A percentile compares a stretch with the other conserved stretches of the same genome.
These are phyloP conservation scores for Pyrenophora teres DNA, from an alignment of 2,329 filamentous ascomycete species.

Conservation along the genomic window DNA sequence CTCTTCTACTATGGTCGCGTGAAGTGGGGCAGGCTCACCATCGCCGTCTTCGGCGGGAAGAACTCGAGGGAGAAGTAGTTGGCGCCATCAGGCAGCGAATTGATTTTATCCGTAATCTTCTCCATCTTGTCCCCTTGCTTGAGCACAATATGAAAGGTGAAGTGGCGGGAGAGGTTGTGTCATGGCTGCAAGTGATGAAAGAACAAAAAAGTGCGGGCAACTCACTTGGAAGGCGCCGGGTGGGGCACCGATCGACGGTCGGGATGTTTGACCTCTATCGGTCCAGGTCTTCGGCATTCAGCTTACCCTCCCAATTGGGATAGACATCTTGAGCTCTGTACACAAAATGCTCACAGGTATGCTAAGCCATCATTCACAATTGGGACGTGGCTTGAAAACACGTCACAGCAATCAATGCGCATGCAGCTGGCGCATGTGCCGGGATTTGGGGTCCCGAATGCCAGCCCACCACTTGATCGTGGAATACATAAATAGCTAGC, in stretches of 20 bases:
- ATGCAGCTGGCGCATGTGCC: neutral
- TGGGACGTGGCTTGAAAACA: neutral
- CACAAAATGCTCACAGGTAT: neutral
- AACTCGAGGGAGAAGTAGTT: slow-evolving; percentile 98
- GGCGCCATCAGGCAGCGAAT: slow-evolving; percentile 78
- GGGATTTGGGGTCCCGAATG: slow-evolving; percentile 8
- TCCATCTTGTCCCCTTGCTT: slow-evolving; percentile 32
- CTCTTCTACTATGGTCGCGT: slow-evolving; percentile 6
- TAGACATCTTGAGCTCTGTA: no score
- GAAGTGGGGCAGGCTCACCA: slow-evolving; percentile 58
- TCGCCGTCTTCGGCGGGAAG: slow-evolving; percentile 96
- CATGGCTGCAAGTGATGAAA: slow-evolving; percentile 35
- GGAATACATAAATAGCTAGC: neutral
- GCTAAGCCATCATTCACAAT: neutral
- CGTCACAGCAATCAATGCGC: neutral
- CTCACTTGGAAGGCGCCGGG: slow-evolving; percentile 25
- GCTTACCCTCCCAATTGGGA: neutral
- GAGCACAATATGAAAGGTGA: slow-evolving; percentile 3
- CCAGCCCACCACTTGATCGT: neutral
- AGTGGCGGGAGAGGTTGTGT: slow-evolving; percentile 28
- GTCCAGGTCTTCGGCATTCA: neutral
- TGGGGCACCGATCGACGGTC: slow-evolving; percentile 29
- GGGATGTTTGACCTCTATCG: slow-evolving; percentile 17
- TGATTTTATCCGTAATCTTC: slow-evolving; percentile 94
- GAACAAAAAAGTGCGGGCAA: slow-evolving; percentile 26